Conservation (phyloP, 2,329 filamentous ascomycete genomes). For the Emmonsiellopsis sp. region DNA sequence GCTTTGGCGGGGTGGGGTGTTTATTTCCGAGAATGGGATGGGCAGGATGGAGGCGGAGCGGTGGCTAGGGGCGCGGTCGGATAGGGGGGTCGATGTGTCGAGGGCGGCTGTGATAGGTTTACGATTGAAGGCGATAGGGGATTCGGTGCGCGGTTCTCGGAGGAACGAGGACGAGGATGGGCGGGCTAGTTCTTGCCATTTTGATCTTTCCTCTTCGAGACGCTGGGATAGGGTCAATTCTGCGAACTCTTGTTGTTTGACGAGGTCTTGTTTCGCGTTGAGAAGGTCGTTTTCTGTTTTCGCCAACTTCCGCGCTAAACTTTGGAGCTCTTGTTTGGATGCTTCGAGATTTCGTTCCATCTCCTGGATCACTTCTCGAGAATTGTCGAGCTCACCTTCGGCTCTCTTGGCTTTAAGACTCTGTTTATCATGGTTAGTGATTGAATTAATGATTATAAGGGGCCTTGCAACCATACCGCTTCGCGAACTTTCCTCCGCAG, state of each 20-base stretch:
- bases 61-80: conserved; percentile 29
- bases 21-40: conserved; percentile 25
- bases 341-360: conserved; percentile 49
- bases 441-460: not conserved
- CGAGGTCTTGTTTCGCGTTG: conserved; percentile 47
- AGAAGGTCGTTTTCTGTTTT: conserved; percentile 53
- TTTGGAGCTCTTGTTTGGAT: conserved; percentile 51
- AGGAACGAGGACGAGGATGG: conserved; percentile 23
- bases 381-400: conserved; percentile 73
- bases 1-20: conserved; percentile 37
- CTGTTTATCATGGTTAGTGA: conserved; percentile 33
- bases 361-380: conserved; percentile 37
- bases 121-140: conserved; percentile 32
- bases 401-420: conserved; percentile 57
- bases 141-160: conserved; percentile 30
- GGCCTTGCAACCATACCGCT: conserved; percentile 46
- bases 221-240: conserved; percentile 49
- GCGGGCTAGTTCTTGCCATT: conserved; percentile 44
- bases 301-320: conserved; percentile 29
- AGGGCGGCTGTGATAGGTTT: conserved; percentile 24
- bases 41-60: conserved; percentile 32
- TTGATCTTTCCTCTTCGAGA: conserved; percentile 55
- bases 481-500: conserved; percentile 84
- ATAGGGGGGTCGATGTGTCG: conserved; percentile 24
- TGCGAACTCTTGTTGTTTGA: conserved; percentile 49